A percentile compares a stretch with the other conserved stretches of the same genome.
These are phyloP conservation scores for Karstenula rhodostoma DNA, from an alignment of 2,329 filamentous ascomycete species.

Conservation along the genomic window DNA sequence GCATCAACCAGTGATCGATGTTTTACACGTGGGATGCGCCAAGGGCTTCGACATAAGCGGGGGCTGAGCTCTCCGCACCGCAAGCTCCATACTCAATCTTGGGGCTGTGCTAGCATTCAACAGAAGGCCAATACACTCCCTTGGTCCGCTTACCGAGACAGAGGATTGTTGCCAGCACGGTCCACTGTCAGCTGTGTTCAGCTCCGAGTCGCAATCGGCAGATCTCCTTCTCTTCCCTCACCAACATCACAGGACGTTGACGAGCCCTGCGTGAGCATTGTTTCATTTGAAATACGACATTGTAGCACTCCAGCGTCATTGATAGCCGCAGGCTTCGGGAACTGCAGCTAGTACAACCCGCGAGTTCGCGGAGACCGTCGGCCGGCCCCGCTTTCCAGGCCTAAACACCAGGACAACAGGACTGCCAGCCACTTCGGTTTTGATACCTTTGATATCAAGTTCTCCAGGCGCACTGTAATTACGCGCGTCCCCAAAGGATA, in stretches of 20 bases:
- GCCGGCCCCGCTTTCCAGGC: slow-evolving; percentile 8
- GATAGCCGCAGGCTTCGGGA: slow-evolving; percentile 7
- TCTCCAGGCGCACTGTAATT: background rate
- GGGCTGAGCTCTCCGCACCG: slow-evolving; percentile 8
- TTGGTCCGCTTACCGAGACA: slow-evolving; percentile 1
- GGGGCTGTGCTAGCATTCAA: slow-evolving; percentile 8
- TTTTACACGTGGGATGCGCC: background rate
- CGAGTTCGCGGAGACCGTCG: slow-evolving; percentile 1
- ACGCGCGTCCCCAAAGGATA: slow-evolving; percentile 8
- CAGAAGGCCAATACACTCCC: slow-evolving; percentile 4
- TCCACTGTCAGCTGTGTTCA: background rate
- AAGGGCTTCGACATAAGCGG: slow-evolving; percentile 5
- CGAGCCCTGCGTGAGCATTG: background rate
- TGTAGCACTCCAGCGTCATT: slow-evolving; percentile 10
- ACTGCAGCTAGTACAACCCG: slow-evolving; percentile 1
- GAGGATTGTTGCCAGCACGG: slow-evolving; percentile 2
- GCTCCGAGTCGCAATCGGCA: background rate
- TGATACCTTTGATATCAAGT: slow-evolving; percentile 3
- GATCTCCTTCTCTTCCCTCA: background rate
- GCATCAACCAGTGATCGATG: background rate
- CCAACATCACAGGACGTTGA: background rate
- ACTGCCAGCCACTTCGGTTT: slow-evolving; percentile 1
- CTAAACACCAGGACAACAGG: background rate
- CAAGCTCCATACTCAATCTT: background rate
- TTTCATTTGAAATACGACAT: background rate